Conservation (phyloP, 139 green algal species). For the Mesotaenium endlicherianum region DNA sequence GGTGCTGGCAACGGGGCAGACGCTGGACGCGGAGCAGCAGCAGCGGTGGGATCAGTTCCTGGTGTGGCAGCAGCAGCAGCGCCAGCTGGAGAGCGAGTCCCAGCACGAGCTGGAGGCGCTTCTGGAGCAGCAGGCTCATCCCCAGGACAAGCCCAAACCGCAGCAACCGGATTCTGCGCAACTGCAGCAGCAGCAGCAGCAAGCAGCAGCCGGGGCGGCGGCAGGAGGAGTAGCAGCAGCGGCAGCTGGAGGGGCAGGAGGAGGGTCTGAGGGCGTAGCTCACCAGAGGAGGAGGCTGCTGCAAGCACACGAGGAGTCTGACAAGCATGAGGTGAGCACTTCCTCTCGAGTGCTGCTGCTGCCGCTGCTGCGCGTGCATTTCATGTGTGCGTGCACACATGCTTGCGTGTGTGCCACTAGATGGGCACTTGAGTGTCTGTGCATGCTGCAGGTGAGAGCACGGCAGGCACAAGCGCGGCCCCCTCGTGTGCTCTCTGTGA, state of each 20-base stretch:
- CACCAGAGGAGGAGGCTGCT: too few relatives aligned
- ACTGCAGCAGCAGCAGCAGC: neutral
- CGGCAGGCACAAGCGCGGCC: too few relatives aligned
- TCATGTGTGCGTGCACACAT: too few relatives aligned
- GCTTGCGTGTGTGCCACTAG: too few relatives aligned
- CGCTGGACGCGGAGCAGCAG: neutral
- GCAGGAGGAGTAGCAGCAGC: neutral
- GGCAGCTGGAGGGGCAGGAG: neutral
- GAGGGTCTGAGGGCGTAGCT: too few relatives aligned
- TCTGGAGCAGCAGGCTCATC: neutral
- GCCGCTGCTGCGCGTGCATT: too few relatives aligned
- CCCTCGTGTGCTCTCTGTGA: too few relatives aligned
- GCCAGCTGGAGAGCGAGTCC: neutral
- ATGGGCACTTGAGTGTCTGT: too few relatives aligned
- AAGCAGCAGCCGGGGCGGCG: neutral
- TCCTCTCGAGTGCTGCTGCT: too few relatives aligned
- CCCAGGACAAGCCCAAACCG: neutral
- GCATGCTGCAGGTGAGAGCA: too few relatives aligned
- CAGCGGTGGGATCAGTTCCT: constrained; percentile 5
- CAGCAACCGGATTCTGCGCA: neutral
- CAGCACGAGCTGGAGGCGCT: neutral
- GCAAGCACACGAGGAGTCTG: too few relatives aligned
- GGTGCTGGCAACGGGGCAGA: neutral
- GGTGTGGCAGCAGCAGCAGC: neutral
- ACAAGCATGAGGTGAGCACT: too few relatives aligned